Conservation (phyloP, 169 alveolate genomes). For the Eimeria acervulina region DNA sequence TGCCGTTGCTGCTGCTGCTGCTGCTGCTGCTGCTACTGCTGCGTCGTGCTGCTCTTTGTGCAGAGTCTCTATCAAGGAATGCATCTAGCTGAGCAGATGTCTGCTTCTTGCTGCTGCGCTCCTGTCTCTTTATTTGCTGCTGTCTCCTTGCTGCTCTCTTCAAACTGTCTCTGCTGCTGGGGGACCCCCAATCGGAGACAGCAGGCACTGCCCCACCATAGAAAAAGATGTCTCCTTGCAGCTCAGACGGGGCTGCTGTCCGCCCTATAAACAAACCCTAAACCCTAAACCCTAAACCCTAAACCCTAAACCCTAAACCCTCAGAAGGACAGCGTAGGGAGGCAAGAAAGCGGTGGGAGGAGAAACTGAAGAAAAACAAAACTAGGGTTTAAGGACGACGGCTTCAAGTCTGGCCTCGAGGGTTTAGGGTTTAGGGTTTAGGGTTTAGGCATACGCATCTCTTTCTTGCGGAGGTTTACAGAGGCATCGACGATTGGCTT, state of each 20-base stretch:
- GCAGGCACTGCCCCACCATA: conserved; percentile 22
- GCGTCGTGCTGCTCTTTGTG: background rate
- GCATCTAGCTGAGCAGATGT: background rate
- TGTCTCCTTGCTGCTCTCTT: conserved; percentile 50
- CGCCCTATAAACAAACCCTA: conserved; percentile 12
- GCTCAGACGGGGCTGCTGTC: conserved; percentile 12
- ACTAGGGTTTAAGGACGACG: background rate
- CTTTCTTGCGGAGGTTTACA: conserved; percentile 40
- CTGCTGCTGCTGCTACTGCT: conserved; percentile 36
- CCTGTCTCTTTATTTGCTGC: background rate
- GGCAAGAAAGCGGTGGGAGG: background rate
- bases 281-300: conserved; percentile 49
- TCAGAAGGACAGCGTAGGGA: too few species aligned
- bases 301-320: conserved; percentile 19
- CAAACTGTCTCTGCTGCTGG: background rate
- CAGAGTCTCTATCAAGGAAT: background rate
- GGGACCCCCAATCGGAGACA: background rate
- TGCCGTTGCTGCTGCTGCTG: conserved; percentile 45
- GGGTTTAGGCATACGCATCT: conserved; percentile 38
- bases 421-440: conserved; percentile 59
- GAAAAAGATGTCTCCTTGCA: background rate
- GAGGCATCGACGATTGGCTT: conserved; percentile 71
- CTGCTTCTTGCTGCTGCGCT: background rate
- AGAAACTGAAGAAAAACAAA: background rate
- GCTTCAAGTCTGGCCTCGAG: background rate